Base-by-base conservation (phyloP, 768 basidiomycete genomes). In the Cyclocybe cylindracea region DNA sequence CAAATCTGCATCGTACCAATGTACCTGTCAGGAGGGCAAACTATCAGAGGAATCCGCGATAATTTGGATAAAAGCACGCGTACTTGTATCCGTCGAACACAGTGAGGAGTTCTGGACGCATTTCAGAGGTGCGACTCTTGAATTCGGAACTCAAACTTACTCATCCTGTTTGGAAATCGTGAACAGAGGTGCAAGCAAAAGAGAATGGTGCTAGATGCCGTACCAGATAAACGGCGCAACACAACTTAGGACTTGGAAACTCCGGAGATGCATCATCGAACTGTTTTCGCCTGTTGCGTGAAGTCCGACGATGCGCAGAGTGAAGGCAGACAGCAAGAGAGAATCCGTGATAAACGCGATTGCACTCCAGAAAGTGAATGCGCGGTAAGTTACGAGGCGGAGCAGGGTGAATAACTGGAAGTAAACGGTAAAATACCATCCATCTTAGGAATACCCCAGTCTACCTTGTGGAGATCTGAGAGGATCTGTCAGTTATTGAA, bases 1-100 rank as follows among this genome's bases (percentile, higher is more conserved):
- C 94, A 95, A 29, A 98, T 93, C 65, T 96, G 93, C 86, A 97
- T 86, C 0, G 89, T 94, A 7, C 94, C 94, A 41, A 98, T 84
- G 59, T 90, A 90, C 62, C 87, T 89, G 46, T 7, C 33, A 42
- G 44, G 14, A 8, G 43, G 52, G 46, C 42, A 35, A 35, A 31
- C 43, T 45, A 34, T 38, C 9, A 52, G 33, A 16, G 41, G 14
- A 39, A 37, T 36, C 1, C 34, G n/a, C 29, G 45, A 36, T 19
- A n/a, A 45, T 33, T 10, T 48, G n/a, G 35, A 13, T n/a, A 36
- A 44, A 16, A 32, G 24, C 41, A 14, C n/a, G 51, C 80, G 59
- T 56, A 90, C 84, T 92, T 89, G 69, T 79, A 86, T 6, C 89
- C 87, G 61, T 91, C 89, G 56, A 92, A 91, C 8, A 94, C 70